Evolutionary conservation across 306 rosid genomes (phyloP).

Genomic region (Malus domestica): DNA sequence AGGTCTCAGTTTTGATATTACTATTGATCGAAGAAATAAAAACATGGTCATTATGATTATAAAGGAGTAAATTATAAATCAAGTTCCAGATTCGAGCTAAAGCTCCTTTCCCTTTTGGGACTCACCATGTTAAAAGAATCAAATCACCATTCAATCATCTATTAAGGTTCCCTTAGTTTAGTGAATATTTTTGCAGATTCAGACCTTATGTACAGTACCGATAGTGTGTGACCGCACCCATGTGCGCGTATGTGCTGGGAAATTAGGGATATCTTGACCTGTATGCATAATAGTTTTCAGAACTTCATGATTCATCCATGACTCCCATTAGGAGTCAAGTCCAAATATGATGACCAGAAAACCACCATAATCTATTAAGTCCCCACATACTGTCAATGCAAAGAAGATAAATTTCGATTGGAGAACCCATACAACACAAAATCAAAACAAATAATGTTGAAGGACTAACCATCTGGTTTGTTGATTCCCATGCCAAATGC

Average conservation of each 20-base stretch:
- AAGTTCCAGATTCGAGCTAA: not conserved
- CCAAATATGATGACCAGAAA: not conserved
- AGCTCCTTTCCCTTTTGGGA: not conserved
- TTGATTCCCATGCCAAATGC: slow-evolving; percentile 99
- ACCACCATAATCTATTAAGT: not conserved
- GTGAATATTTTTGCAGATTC: not conserved
- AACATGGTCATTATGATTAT: not conserved
- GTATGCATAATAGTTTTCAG: not conserved
- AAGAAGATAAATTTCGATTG: not conserved
- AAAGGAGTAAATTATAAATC: not conserved
- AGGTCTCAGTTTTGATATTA: no score
- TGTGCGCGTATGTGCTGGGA: not conserved
- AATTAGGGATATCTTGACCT: not conserved
- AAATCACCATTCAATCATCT: not conserved
- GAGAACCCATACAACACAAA: not conserved
- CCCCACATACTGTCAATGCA: not conserved
- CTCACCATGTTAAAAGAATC: not conserved
- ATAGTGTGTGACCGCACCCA: not conserved
- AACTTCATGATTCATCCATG: not conserved
- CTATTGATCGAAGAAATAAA: not conserved
- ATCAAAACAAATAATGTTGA: not conserved
- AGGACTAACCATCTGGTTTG: slow-evolving; percentile 92
- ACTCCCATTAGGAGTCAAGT: not conserved
- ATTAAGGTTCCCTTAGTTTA: not conserved
- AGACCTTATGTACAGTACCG: not conserved